Conservation (phyloP, 257 asterid species). For the Petrea volubilis region DNA sequence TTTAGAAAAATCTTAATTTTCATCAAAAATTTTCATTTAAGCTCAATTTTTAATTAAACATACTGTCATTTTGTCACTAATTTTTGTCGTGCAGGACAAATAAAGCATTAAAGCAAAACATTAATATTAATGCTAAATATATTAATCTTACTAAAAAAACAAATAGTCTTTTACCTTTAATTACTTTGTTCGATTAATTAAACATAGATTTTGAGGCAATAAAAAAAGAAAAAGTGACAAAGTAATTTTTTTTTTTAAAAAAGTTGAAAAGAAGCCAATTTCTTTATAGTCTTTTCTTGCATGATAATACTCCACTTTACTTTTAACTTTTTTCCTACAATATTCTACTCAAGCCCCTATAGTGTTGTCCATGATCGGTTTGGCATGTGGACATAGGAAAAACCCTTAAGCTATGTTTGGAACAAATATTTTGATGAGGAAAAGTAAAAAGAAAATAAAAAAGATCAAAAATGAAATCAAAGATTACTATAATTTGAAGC, state of each 20-base stretch:
- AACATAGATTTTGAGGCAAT: neutral
- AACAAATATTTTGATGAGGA: no score
- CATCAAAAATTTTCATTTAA: no score
- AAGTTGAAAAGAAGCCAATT: neutral
- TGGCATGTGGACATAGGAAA: neutral
- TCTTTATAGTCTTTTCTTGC: neutral
- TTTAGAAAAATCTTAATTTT: no score
- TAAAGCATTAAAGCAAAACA: no score
- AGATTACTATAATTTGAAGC: no score
- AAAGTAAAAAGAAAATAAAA: no score
- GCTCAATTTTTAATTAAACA: no score
- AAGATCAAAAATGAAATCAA: no score
- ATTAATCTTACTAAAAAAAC: neutral
- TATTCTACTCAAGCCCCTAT: slow-evolving; percentile 8
- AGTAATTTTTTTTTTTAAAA: neutral
- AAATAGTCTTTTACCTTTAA: neutral
- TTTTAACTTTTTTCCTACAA: neutral
- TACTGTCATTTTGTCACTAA: no score
- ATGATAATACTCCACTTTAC: neutral
- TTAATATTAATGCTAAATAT: no score
- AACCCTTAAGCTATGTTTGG: slow-evolving; percentile 3
- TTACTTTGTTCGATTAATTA: neutral
- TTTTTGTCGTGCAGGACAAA: no score
- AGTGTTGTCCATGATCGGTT: neutral
- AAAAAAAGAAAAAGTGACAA: neutral